Conservation (phyloP, 495 filamentous ascomycete species). For the Aspergillus ellipticus region DNA sequence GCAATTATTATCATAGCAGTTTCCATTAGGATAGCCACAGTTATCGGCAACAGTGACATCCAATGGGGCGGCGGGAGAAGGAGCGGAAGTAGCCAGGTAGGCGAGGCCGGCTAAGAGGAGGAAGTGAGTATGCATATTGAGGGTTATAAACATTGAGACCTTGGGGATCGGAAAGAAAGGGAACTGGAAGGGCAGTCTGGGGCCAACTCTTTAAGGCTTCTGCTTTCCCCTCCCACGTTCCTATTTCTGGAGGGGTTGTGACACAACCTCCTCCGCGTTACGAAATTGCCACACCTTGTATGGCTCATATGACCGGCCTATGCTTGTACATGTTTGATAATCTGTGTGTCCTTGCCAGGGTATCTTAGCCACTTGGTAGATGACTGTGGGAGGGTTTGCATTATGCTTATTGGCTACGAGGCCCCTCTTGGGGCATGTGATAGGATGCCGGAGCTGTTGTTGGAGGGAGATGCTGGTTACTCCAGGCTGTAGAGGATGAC, state of each 20-base stretch:
- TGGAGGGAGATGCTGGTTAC: too few species aligned
- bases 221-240: neutral
- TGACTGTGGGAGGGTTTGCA: too few species aligned
- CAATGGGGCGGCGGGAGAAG: neutral
- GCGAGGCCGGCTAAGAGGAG: neutral
- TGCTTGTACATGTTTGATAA: neutral
- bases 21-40: conserved; percentile 6
- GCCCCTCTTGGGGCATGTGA: too few species aligned
- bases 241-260: neutral
- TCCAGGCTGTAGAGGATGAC: too few species aligned
- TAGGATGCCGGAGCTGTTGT: too few species aligned
- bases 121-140: neutral
- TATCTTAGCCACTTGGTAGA: too few species aligned
- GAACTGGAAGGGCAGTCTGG: neutral
- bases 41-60: neutral
- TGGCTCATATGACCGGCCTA: neutral
- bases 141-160: neutral
- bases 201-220: neutral
- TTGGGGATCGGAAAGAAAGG: neutral
- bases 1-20: conserved; percentile 14
- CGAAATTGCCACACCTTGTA: neutral
- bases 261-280: neutral
- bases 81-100: neutral
- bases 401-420: neutral
- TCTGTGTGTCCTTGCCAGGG: neutral